Evolutionary conservation across 306 rosid species (phyloP), one percentile per base, ranked within the genome.

Genomic region (Ormosia emarginata): DNA sequence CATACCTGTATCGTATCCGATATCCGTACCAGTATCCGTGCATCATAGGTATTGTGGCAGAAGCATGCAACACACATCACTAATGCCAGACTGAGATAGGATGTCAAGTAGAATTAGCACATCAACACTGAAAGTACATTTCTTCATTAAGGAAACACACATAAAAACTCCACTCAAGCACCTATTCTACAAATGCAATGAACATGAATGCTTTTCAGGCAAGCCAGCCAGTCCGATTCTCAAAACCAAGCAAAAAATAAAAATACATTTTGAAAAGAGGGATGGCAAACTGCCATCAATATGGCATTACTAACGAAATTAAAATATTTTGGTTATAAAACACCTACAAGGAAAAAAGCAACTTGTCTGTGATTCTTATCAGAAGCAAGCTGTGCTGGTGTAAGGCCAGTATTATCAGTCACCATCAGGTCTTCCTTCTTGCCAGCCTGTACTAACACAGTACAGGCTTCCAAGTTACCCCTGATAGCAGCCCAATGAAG

Each of bases 281-380:
- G 41, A 55, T 39, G 40, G 32, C 6, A 62, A 78, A 32, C 36
- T 49, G 34, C 41, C 62, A 70, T 62, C 17, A 33, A 86, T 77
- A 79, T 58, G 63, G 68, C 58, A 86, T 78, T 68, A 82, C 81
- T 74, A 81, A 80, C 79, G 80, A 90, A 89, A 70, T 74, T 43
- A 80, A 72, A 81, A 82, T 68, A 40, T 78, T 72, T 82, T 82
- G 77, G 82, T 83, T 79, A 91, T 44, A 87, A 77, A 87, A 79
- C 84, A 95, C 99, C 75, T 92, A 96, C 99, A 79, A 96, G 99
- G 92, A 96, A 96, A 90, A 96, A 93, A 34, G 99, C 99, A 87
- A 96, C 98, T 85, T 92, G 99, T 93, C 97, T 89, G 86, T 96
- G 99, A 83, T 86, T 93, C 90, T 93, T 96, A 83, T 96, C 94